Percentiles rank a stretch among this genome's conserved stretches.
Evolutionary conservation across 1,284 basidiomycete genomes (phyloP).

Genomic region (Ceratobasidium papillatum): DNA sequence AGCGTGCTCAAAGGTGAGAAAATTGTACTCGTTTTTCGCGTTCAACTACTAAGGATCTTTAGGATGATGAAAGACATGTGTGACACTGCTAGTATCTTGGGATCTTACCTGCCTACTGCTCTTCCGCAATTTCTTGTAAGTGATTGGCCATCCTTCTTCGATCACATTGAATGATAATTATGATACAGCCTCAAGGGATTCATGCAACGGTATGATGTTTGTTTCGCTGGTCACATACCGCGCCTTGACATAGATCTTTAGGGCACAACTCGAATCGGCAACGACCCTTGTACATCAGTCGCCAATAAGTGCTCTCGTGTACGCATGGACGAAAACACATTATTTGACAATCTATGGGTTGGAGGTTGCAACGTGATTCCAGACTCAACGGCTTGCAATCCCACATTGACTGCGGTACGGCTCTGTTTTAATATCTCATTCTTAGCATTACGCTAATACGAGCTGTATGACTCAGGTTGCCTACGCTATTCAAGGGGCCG

Average conservation of each 20-base stretch:
- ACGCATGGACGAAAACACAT: neutral
- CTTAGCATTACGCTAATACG: too few relatives aligned
- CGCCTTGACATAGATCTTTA: neutral
- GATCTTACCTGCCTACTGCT: slow-evolving; percentile 26
- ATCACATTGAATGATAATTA: neutral
- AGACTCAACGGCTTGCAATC: slow-evolving; percentile 36
- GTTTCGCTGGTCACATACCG: neutral
- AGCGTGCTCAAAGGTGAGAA: neutral
- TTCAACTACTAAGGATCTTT: slow-evolving; percentile 39
- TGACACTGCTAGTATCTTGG: slow-evolving; percentile 18
- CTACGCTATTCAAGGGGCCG: slow-evolving; percentile 21
- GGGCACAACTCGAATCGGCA: slow-evolving; percentile 32
- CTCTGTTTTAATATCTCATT: neutral
- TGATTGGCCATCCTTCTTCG: neutral
- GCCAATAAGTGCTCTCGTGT: slow-evolving; percentile 28
- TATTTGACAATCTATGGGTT: slow-evolving; percentile 35
- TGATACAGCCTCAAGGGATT: neutral
- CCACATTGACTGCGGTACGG: slow-evolving; percentile 29
- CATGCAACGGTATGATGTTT: neutral
- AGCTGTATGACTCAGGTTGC: slow-evolving; percentile 10
- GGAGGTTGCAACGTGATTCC: slow-evolving; percentile 22
- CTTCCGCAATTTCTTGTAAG: slow-evolving; percentile 29
- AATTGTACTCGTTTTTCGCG: neutral
- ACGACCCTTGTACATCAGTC: slow-evolving; percentile 32
- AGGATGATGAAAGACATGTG: slow-evolving; percentile 44